These are phyloP conservation scores for Trichosanthes cucumerina DNA, from an alignment of 306 rosid species.

Conservation along the genomic window DNA sequence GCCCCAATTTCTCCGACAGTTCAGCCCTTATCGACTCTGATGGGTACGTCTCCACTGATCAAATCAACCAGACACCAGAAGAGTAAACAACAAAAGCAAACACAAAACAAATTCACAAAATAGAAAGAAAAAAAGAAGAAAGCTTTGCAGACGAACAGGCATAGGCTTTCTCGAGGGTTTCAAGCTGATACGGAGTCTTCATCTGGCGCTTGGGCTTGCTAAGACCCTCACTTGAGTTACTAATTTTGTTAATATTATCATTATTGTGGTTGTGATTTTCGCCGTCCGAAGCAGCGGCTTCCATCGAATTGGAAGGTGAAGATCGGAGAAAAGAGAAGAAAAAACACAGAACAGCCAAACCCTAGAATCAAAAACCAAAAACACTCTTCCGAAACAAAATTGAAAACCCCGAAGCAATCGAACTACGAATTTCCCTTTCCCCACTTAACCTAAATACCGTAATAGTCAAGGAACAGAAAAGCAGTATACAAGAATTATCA, in stretches of 20 bases:
- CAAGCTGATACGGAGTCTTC: conserved; percentile 99
- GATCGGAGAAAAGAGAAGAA: conserved; percentile 30
- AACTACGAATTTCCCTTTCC: conserved; percentile 28
- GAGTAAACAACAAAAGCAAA: not conserved
- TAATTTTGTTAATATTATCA: conserved; percentile 40
- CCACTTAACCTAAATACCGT: conserved; percentile 46
- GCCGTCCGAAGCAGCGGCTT: conserved; percentile 56
- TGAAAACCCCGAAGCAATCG: conserved; percentile 9
- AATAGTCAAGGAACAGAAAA: conserved; percentile 59
- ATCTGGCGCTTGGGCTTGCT: conserved; percentile 97
- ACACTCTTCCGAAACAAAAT: conserved; percentile 17
- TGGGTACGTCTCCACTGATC: conserved; percentile 86
- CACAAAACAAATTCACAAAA: not conserved
- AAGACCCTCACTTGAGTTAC: conserved; percentile 82
- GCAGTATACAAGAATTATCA: conserved; percentile 40
- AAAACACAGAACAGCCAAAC: conserved; percentile 25
- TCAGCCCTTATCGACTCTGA: conserved; percentile 67
- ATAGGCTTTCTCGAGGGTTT: conserved; percentile 82
- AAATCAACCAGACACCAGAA: conserved; percentile 19
- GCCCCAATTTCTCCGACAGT: conserved; percentile 75
- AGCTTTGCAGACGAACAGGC: conserved; percentile 36
- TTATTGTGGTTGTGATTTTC: conserved; percentile 34
- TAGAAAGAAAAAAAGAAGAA: conserved; percentile 5
- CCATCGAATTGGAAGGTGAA: conserved; percentile 51
- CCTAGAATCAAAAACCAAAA: conserved; percentile 30